Percentiles rank a stretch among this genome's conserved stretches.
Conservation (phyloP, 169 alveolate species). For the Fabrea salina region DNA sequence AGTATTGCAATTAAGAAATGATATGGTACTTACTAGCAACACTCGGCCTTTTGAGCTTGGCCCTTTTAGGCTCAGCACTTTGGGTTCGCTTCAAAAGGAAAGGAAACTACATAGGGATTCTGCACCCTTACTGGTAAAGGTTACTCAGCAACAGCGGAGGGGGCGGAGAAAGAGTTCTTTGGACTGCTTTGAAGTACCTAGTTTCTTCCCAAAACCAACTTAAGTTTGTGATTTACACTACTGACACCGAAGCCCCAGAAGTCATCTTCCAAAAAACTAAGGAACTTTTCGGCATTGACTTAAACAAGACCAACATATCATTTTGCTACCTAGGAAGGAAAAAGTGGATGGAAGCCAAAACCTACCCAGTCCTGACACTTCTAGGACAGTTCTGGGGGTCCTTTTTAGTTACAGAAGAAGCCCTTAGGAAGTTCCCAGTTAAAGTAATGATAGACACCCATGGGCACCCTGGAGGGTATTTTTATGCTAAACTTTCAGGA, state of each 20-base stretch:
- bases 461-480: slow-evolving; percentile 80
- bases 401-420: slow-evolving; percentile 57
- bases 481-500: slow-evolving; percentile 62
- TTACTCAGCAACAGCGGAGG: slow-evolving; percentile 58
- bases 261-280: slow-evolving; percentile 54
- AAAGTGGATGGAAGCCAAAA: slow-evolving; percentile 45
- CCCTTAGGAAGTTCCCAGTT: slow-evolving; percentile 57
- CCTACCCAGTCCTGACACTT: slow-evolving; percentile 51
- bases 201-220: slow-evolving; percentile 26
- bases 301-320: slow-evolving; percentile 14
- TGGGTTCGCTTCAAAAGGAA: neutral
- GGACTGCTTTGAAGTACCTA: slow-evolving; percentile 54
- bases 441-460: slow-evolving; percentile 79
- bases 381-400: slow-evolving; percentile 70
- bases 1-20: too few relatives aligned
- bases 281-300: slow-evolving; percentile 14
- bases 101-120: slow-evolving; percentile 36
- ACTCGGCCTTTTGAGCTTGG: too few relatives aligned
- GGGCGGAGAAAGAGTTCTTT: slow-evolving; percentile 83
- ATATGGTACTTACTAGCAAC: too few relatives aligned
- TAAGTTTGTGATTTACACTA: slow-evolving; percentile 59
- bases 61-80: too few relatives aligned
- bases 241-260: slow-evolving; percentile 41
- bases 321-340: slow-evolving; percentile 13
- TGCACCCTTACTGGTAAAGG: slow-evolving; percentile 59